Conservation (phyloP, 2,329 filamentous ascomycete species). For the Hyphodiscus sp. region DNA sequence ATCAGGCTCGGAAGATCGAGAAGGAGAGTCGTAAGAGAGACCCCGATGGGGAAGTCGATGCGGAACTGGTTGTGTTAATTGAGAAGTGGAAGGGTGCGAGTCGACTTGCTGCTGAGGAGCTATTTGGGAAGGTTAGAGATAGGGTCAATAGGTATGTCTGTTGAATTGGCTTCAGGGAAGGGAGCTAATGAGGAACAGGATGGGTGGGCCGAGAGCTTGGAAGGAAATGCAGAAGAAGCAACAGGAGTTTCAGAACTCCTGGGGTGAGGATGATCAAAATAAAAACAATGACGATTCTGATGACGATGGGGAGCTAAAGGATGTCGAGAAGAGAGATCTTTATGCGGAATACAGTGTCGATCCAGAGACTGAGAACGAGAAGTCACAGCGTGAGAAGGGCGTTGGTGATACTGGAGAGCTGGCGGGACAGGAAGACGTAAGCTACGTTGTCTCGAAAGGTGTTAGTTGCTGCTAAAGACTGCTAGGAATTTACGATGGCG, state of each 20-base stretch:
- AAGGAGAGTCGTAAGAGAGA: constrained; percentile 20
- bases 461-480: constrained; percentile 6
- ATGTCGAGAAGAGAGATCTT: constrained; percentile 29
- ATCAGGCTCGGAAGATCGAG: constrained; percentile 48
- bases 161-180: not conserved
- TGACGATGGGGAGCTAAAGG: constrained; percentile 33
- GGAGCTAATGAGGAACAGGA: constrained; percentile 26
- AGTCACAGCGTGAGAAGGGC: constrained; percentile 27
- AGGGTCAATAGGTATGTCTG: constrained; percentile 41
- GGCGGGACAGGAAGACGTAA: constrained; percentile 34
- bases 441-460: constrained; percentile 25
- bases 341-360: constrained; percentile 30
- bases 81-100: constrained; percentile 55
- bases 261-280: constrained; percentile 32
- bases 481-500: constrained; percentile 59
- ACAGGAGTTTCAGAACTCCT: constrained; percentile 33
- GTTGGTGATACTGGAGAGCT: constrained; percentile 30
- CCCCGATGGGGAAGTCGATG: constrained; percentile 47
- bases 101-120: constrained; percentile 59
- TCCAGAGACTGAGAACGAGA: constrained; percentile 31
- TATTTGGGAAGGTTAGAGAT: constrained; percentile 55
- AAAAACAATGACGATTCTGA: constrained; percentile 27
- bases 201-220: constrained; percentile 57
- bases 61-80: constrained; percentile 49
- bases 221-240: constrained; percentile 42